Base-by-base conservation (phyloP, 257 asterid genomes). In the Paraleonurus japonicus region DNA sequence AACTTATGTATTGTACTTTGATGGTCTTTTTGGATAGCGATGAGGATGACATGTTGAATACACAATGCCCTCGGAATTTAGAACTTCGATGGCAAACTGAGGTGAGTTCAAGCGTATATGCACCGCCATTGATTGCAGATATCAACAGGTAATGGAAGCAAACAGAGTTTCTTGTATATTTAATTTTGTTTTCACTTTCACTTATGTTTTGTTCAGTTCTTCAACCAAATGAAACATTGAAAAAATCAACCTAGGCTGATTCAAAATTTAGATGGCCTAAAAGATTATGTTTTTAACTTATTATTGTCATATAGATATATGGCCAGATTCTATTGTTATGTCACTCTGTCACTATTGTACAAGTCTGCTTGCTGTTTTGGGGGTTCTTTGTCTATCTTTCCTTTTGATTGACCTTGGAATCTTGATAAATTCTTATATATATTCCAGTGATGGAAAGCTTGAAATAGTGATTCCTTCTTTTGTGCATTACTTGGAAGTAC, bases 41-140 rank as follows among this genome's bases (percentile, higher is more conserved):
- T 76, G 99, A 95, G 86, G 96, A 87, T 70, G 97, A 86, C 71
- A 70, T 95, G 72, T 78, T 92, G 89, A 95, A 95, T 81, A 82
- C 95, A 7, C 97, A 92, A 78, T 95, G 99, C 76, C 99, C 99
- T 58, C 98, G 80, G 83, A 88, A 87, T 79, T 86, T 95, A 88
- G 99, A 95, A 75, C 86, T 92, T 75, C 86, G 99, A 81, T 95
- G 99, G 99, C 97, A 95, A 85, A 75, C 92, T 64, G 99, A 95
- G 90, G 97, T 95, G 79, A 95, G 98, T 82, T 90, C 99, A 67
- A 95, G 99, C 83, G 81, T 95, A 70, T 95, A 92, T 75, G 96
- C 98, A 0, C 60, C 99, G 37, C 99, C 99, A 0, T 79, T 95
- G 84, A 76, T 95, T 66, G 97, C 98, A 19, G 99, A 95, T 86